Evolutionary conservation across 345 rosid species (phyloP).

Genomic region (Syzygium oleosum): DNA sequence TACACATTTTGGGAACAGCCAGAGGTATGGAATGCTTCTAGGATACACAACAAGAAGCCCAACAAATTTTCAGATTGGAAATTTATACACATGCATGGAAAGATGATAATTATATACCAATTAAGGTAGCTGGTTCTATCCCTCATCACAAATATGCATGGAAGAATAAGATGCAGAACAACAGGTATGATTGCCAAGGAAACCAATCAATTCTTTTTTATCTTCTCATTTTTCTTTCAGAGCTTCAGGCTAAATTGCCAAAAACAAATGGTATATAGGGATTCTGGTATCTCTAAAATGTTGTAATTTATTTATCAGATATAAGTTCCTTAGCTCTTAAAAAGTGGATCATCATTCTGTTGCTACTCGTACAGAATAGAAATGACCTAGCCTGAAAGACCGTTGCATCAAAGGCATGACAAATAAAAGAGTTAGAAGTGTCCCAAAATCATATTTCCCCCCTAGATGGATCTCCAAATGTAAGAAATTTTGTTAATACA

Average conservation of each 20-base stretch:
- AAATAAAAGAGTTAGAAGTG: neutral
- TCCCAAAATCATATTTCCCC: neutral
- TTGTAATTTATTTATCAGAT: neutral
- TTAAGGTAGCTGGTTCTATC: neutral
- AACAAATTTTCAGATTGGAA: conserved; percentile 2
- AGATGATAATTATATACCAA: neutral
- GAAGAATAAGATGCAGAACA: neutral
- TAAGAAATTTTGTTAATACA: too few relatives aligned
- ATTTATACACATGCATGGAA: neutral
- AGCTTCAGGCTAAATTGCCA: neutral
- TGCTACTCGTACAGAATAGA: neutral
- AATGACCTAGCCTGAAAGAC: neutral
- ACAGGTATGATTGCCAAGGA: neutral
- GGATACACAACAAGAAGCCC: neutral
- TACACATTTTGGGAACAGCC: conserved; percentile 60
- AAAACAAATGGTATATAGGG: neutral
- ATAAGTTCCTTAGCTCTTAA: neutral
- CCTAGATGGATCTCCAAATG: neutral
- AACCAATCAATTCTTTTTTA: neutral
- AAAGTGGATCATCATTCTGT: neutral
- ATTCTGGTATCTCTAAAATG: neutral
- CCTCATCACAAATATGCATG: neutral
- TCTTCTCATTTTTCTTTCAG: neutral
- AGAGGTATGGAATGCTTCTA: conserved; percentile 43
- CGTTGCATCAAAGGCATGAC: neutral